Base-by-base conservation (phyloP, 768 basidiomycete species). In the Termitomyces sp. region DNA sequence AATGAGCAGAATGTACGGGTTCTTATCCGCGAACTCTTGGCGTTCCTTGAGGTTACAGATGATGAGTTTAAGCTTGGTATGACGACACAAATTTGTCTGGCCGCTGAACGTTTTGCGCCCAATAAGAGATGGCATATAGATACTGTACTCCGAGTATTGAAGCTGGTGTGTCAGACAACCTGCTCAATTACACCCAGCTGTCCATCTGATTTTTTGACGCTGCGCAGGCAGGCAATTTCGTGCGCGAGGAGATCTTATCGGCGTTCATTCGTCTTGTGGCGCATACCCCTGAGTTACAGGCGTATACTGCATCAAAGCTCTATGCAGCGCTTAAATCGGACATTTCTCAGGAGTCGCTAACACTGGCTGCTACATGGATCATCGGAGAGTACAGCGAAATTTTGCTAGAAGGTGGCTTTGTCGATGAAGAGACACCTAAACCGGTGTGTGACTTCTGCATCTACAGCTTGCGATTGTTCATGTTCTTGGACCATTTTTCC, bases 111-210 rank as follows among this genome's bases (percentile, higher is more conserved):
- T 44, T 98, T 92, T 68, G 96, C 96, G 0, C 97, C 97, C 0
- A 98, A 96, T 71, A 95, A 95, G 73, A 82, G 97, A 61, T 99
- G 96, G 96, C 97, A 99, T 69, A 99, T 99, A 52, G 97, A 98
- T 70, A 98, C 97, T 0, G 92, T 98, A 4, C 73, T 99, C 47
- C 83, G 97, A 29, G 92, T 94, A 2, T 72, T 99, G 60, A 95
- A 95, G 70, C 74, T 98, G 66, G 95, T 96, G 58, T 56, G 88
- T 77, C 41, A 38, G 35, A 17, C 21, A 19, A 17, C 23, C 40
- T 40, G 21, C 56, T 7, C 16, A 17, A 44, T 21, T 25, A 42
- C 35, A 14, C 16, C 53, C 19, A 21, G 21, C 25, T 25, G 10
- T 32, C 23, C 5, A 53, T 23, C 16, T 34, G 11, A 32, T 21